phyloP scores from a whole-genome alignment of 345 rosid species.

The Gossypium longicalyx region DNA sequence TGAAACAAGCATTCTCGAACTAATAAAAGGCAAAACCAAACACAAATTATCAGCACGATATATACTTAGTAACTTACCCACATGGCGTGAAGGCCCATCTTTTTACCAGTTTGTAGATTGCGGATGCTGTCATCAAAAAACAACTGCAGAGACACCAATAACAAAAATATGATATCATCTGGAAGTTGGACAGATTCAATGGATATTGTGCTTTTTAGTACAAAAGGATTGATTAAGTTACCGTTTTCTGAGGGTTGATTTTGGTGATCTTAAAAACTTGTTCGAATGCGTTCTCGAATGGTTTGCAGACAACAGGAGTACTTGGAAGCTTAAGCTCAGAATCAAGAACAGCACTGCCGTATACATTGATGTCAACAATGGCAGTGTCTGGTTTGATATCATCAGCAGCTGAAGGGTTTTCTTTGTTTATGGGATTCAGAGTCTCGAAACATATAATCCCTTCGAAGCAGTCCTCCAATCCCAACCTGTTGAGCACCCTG shows the following conservation, averaged over 20 bases:
- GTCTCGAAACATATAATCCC: constrained; percentile 84
- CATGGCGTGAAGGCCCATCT: constrained; percentile 71
- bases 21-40: not conserved
- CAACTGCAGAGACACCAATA: constrained; percentile 40
- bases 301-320: constrained; percentile 79
- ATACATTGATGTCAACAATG: constrained; percentile 42
- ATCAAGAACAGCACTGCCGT: constrained; percentile 28
- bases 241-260: constrained; percentile 72
- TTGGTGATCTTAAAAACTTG: constrained; percentile 64
- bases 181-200: not conserved
- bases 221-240: constrained; percentile 26
- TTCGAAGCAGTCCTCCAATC: constrained; percentile 88
- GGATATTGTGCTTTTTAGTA: not conserved
- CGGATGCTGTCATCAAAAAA: constrained; percentile 88
- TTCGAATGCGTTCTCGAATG: constrained; percentile 69
- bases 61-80: constrained; percentile 48
- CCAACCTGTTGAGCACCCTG: constrained; percentile 66
- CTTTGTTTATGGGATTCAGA: constrained; percentile 49
- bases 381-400: not conserved
- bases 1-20: not conserved
- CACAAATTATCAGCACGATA: not conserved
- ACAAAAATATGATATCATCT: not conserved
- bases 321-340: constrained; percentile 40
- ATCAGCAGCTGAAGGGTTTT: constrained; percentile 17
- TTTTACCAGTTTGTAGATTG: constrained; percentile 72